Base-by-base conservation (phyloP, 352 stramenopile species). In the Phytophthora europaea region DNA sequence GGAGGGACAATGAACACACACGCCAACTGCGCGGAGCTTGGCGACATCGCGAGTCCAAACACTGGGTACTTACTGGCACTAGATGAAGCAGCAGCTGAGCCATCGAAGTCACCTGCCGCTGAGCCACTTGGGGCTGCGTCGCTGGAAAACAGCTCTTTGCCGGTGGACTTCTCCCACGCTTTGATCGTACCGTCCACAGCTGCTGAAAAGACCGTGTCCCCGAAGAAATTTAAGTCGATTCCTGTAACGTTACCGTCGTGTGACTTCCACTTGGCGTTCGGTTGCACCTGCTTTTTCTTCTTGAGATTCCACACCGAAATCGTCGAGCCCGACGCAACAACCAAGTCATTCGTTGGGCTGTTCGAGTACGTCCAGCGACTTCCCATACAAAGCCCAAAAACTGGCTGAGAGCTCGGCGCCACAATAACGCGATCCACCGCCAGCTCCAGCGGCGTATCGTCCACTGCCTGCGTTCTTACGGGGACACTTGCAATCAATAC, bases 271-370 rank as follows among this genome's bases (percentile, higher is more conserved):
- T 80, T 79, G 9, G 67, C 38, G 6, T 69, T 71, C 10, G 68
- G 69, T 43, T 70, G 58, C 5, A 59, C 54, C 67, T 79, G 69
- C 6, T 76, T 79, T 51, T 91, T 87, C 52, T 87, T 82, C 36
- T 86, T 87, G 34, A 90, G 40, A 52, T 92, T 81, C 87, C 87
- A 95, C 13, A 94, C 85, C 0, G 87, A 91, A 20, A 95, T 88
- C 5, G 79, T 87, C 50, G 77, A 89, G 2, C 89, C 89, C 2
- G 84, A 91, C 0, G 81, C 87, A 1, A 89, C 82, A 4, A 93
- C 64, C 31, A 95, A 67, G 57, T 90, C 74, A 31, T 87, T 90
- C 5, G 70, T 72, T 9, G 59, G 69, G 50, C 80, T 92, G 73
- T 91, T 82, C 9, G 70, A 75, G 51, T 80, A 90, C 53, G 81